Conservation (phyloP, 495 filamentous ascomycete genomes). For the Aspergillus wentii region DNA sequence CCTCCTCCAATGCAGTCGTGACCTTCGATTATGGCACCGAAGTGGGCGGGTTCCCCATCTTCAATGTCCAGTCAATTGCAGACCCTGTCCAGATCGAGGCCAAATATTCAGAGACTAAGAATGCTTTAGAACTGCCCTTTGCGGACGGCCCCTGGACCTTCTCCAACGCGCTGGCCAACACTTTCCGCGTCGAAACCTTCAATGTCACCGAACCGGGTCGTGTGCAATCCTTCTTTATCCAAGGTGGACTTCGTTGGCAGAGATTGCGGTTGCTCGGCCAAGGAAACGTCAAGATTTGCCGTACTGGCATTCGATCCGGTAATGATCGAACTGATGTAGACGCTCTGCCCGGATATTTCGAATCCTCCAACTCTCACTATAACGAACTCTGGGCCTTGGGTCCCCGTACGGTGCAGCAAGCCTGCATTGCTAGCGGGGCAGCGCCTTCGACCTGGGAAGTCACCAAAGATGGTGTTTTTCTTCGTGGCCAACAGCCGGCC, state of each 20-base stretch:
- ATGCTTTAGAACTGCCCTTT: slow-evolving; percentile 8
- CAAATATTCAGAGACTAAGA: slow-evolving; percentile 12
- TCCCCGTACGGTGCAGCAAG: slow-evolving; percentile 11
- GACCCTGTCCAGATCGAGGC: slow-evolving; percentile 12
- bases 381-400: slow-evolving; percentile 20
- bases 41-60: slow-evolving; percentile 9
- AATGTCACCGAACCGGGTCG: slow-evolving; percentile 14
- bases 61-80: slow-evolving; percentile 3
- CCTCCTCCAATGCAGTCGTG: background rate
- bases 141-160: slow-evolving; percentile 15
- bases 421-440: slow-evolving; percentile 10
- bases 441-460: slow-evolving; percentile 18
- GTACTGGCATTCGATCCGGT: slow-evolving; percentile 7
- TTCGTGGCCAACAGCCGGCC: slow-evolving; percentile 15
- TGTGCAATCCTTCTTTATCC: slow-evolving; percentile 14
- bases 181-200: slow-evolving; percentile 20
- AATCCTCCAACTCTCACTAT: slow-evolving; percentile 13
- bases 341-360: slow-evolving; percentile 11
- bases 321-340: slow-evolving; percentile 8
- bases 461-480: slow-evolving; percentile 8
- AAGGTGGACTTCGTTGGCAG: slow-evolving; percentile 20
- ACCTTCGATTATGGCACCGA: slow-evolving; percentile 11
- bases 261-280: slow-evolving; percentile 6
- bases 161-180: slow-evolving; percentile 16
- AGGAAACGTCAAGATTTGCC: slow-evolving; percentile 5